Percentiles rank a stretch among this genome's conserved stretches.
Evolutionary conservation across 345 rosid species (phyloP).

Genomic region (Hirschfeldia incana): DNA sequence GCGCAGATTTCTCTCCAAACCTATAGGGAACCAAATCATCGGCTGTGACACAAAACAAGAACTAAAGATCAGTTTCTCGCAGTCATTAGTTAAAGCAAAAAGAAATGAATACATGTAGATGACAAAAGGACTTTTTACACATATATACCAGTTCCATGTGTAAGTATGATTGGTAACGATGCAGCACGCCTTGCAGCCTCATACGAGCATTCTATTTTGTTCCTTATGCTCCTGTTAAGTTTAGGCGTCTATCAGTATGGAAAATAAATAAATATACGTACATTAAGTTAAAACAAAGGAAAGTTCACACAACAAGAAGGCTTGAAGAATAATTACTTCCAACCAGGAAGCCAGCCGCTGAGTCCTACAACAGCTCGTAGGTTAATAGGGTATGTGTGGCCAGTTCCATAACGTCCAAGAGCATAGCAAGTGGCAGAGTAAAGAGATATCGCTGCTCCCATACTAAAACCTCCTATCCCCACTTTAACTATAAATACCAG

Average conservation of each 20-base stretch:
- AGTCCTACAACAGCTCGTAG: constrained; percentile 59
- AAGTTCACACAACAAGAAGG: neutral
- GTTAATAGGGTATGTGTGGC: constrained; percentile 60
- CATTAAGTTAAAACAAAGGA: neutral
- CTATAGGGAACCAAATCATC: constrained; percentile 77
- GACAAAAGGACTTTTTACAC: neutral
- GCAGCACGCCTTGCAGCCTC: constrained; percentile 71
- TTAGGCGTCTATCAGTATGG: neutral
- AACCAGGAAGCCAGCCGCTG: constrained; percentile 95
- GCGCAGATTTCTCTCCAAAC: constrained; percentile 82
- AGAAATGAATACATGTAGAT: neutral
- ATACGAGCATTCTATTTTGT: constrained; percentile 60
- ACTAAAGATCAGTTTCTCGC: constrained; percentile 6
- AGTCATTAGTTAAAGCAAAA: neutral
- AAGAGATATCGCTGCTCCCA: constrained; percentile 91
- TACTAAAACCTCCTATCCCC: constrained; percentile 94
- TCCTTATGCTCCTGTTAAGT: constrained; percentile 48
- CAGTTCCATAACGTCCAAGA: constrained; percentile 67
- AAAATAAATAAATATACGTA: neutral
- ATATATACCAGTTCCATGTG: constrained; percentile 65
- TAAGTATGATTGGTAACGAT: constrained; percentile 60
- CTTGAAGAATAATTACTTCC: constrained; percentile 51
- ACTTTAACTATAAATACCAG: constrained; percentile 59
- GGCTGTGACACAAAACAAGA: constrained; percentile 44
- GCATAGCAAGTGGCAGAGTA: constrained; percentile 82